Base-by-base conservation (phyloP, 495 filamentous ascomycete species). In the Aspergillus coremiiformis region DNA sequence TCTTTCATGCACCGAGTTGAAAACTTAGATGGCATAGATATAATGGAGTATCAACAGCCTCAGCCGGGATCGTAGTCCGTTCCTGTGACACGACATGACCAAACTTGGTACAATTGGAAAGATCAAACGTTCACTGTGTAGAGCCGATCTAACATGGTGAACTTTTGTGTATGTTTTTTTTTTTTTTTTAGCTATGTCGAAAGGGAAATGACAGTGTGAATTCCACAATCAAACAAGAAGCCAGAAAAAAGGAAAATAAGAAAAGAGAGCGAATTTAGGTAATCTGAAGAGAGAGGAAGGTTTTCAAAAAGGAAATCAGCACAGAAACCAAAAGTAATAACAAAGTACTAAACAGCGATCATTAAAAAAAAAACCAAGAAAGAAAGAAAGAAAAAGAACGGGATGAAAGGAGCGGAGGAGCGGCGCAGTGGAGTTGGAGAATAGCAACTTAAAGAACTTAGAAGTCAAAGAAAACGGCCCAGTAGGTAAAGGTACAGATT, bases 31-130 rank as follows among this genome's bases (percentile, higher is more conserved):
- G 47, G 50, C 44, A n/a, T n/a, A n/a, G n/a, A n/a, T n/a, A 51
- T 53, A 53, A 39, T 53, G 52, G 58, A 37, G 32, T 29, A 57
- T 53, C 41, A 48, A 53, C 53, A 62, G 59, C 63, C 63, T 61
- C 58, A 47, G 49, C 53, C 43, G 63, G 65, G 61, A 68, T 58
- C 54, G 57, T 48, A 61, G 53, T 56, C 52, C 30, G 59, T 62
- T 51, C 46, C 51, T 64, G 59, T 53, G 58, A 61, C 61, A 65
- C 62, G 62, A 66, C 63, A 66, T 68, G 63, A 60, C 66, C 62
- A 58, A 54, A 53, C 44, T 44, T 39, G 24, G 29, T 33, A 32
- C 42, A 29, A 45, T 20, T 33, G 17, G 0, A 19, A 39, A 26
- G 26, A 52, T 23, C 29, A 46, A 35, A 26, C 42, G 50, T 22